Percentiles rank a stretch among this genome's conserved stretches.
These are phyloP conservation scores for Allodekkera sacchari DNA, from an alignment of 805 yeast species.

Conservation along the genomic window DNA sequence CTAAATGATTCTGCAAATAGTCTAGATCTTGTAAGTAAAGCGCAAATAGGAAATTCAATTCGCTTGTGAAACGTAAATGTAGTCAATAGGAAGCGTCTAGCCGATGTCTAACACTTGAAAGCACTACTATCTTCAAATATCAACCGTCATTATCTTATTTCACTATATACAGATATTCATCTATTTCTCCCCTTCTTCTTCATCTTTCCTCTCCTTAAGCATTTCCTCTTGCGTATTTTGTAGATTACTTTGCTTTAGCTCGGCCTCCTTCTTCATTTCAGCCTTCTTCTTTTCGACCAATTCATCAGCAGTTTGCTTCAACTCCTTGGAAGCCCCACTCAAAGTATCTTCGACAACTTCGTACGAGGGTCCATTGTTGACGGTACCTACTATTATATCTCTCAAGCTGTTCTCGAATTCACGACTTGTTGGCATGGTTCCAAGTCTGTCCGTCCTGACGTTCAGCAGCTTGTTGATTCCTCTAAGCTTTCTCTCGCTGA, in stretches of 20 bases:
- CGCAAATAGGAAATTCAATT: too few species aligned
- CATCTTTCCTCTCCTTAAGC: slow-evolving; percentile 10
- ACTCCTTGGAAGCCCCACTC: slow-evolving; percentile 18
- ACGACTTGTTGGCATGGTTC: slow-evolving; percentile 12
- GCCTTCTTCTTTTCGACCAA: slow-evolving; percentile 14
- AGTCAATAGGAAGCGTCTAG: too few species aligned
- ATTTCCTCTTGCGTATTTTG: slow-evolving; percentile 16
- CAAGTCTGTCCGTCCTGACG: slow-evolving; percentile 15
- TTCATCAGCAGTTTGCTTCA: slow-evolving; percentile 17
- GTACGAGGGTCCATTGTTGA: slow-evolving; percentile 24
- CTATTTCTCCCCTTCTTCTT: background rate
- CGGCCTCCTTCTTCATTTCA: slow-evolving; percentile 15
- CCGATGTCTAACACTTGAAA: too few species aligned
- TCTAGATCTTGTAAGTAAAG: too few species aligned
- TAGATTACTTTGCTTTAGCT: slow-evolving; percentile 17
- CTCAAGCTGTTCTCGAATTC: slow-evolving; percentile 19
- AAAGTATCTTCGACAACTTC: slow-evolving; percentile 24
- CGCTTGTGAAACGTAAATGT: too few species aligned
- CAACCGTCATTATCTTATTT: too few species aligned
- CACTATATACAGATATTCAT: too few species aligned
- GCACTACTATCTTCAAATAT: too few species aligned
- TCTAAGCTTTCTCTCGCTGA: slow-evolving; percentile 30
- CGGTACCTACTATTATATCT: slow-evolving; percentile 23
- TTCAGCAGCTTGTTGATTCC: slow-evolving; percentile 11
- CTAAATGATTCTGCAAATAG: background rate